These are phyloP conservation scores for Phytophthora citricola DNA, from an alignment of 352 stramenopile species.

Conservation along the genomic window DNA sequence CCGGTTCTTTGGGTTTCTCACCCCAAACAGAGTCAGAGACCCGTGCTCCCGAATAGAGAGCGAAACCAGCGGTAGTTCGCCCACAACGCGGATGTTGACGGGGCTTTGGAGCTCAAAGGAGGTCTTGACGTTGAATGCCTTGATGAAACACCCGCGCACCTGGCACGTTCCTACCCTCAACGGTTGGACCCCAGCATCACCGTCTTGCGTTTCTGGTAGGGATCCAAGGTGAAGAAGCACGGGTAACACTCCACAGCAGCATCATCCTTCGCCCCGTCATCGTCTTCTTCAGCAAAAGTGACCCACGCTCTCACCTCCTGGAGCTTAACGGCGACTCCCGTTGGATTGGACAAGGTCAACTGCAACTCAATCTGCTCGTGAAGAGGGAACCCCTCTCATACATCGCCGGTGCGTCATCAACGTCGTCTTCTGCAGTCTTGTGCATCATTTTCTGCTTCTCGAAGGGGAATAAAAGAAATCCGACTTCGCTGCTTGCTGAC, in stretches of 20 bases:
- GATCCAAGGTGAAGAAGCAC: slow-evolving; percentile 48
- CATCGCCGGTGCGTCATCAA: slow-evolving; percentile 24
- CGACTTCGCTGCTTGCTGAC: slow-evolving; percentile 31
- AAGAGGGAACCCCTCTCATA: slow-evolving; percentile 59
- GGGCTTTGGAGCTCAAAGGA: slow-evolving; percentile 46
- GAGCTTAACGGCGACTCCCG: slow-evolving; percentile 65
- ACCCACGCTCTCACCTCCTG: slow-evolving; percentile 72
- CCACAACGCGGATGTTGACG: slow-evolving; percentile 49
- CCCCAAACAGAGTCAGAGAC: slow-evolving; percentile 29
- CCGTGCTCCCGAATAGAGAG: slow-evolving; percentile 59
- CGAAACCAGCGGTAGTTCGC: slow-evolving; percentile 50
- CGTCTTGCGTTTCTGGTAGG: slow-evolving; percentile 61
- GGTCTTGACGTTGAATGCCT: slow-evolving; percentile 65
- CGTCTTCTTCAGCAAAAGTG: slow-evolving; percentile 18
- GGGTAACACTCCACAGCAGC: slow-evolving; percentile 64
- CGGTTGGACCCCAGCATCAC: slow-evolving; percentile 59
- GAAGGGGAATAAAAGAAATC: slow-evolving; percentile 72
- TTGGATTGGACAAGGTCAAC: slow-evolving; percentile 70
- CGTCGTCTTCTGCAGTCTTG: slow-evolving; percentile 20
- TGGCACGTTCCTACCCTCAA: slow-evolving; percentile 48
- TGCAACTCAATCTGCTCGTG: slow-evolving; percentile 67
- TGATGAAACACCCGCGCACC: slow-evolving; percentile 69
- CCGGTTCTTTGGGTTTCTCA: slow-evolving; percentile 2
- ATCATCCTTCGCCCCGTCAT: slow-evolving; percentile 5
- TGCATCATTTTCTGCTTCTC: slow-evolving; percentile 50